A percentile compares a stretch with the other conserved stretches of the same genome.
These are phyloP conservation scores for Quercus ilex DNA, from an alignment of 306 rosid species.

Conservation along the genomic window DNA sequence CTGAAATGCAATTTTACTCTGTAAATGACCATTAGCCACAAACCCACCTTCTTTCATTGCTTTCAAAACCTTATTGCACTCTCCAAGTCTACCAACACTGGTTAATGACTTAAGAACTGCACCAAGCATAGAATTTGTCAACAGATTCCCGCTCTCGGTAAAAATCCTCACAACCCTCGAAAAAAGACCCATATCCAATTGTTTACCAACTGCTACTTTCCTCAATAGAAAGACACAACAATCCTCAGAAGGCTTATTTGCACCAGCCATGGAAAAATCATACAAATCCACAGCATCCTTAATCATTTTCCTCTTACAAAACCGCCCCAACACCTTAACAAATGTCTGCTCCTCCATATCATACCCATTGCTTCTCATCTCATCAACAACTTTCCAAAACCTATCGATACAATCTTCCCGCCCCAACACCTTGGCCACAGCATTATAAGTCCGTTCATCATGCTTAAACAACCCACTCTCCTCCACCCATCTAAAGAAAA, in stretches of 20 bases:
- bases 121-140: slow-evolving; percentile 49
- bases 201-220: slow-evolving; percentile 48
- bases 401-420: slow-evolving; percentile 70
- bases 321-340: slow-evolving; percentile 59
- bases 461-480: slow-evolving; percentile 70
- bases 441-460: slow-evolving; percentile 60
- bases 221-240: slow-evolving; percentile 58
- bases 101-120: slow-evolving; percentile 60
- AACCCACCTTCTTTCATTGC: slow-evolving; percentile 60
- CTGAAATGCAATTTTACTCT: slow-evolving; percentile 45
- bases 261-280: slow-evolving; percentile 76
- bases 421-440: slow-evolving; percentile 64
- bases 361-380: slow-evolving; percentile 51
- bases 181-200: slow-evolving; percentile 57
- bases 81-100: slow-evolving; percentile 53
- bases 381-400: slow-evolving; percentile 79
- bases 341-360: slow-evolving; percentile 61
- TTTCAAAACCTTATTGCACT: slow-evolving; percentile 61
- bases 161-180: slow-evolving; percentile 49
- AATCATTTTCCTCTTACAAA: slow-evolving; percentile 58
- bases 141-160: slow-evolving; percentile 44
- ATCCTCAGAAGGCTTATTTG: slow-evolving; percentile 44
- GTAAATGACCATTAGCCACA: slow-evolving; percentile 39
- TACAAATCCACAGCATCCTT: slow-evolving; percentile 80
- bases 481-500: slow-evolving; percentile 83